Base-by-base conservation (phyloP, 2,329 filamentous ascomycete species). In the Chaetomium strumarium region DNA sequence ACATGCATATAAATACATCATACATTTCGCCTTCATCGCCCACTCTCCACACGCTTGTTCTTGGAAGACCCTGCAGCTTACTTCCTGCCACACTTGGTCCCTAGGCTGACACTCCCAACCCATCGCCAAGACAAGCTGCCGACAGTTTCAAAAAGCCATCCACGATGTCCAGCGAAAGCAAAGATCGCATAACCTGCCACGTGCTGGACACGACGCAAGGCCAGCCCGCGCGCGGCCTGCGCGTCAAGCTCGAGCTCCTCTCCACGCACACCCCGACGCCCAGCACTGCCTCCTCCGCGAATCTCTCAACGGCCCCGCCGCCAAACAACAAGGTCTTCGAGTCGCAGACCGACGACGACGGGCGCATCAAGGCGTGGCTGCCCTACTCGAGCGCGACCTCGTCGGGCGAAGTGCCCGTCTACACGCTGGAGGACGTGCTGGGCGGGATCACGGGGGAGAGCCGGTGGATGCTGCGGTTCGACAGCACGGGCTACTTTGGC, bases 141-240 rank as follows among this genome's bases (percentile, higher is more conserved):
- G 40, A 29, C 34, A 43, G n/a, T 11, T 24, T 8, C 12, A 17
- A 16, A 34, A 13, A 49, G 39, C 41, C 42, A 2, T 13, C 31
- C 49, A 59, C 51, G 46, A 62, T 58, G 58, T 47, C 57, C 34
- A 45, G 52, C 56, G 81, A 79, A 64, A 49, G 50, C 54, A 82
- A 79, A 64, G 81, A 83, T 65, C 81, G 81, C 65, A 92, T 93
- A 64, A 92, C 88, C 68, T 92, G 88, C 75, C 88, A 93, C 75
- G 81, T 91, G 69, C 87, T 93, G 67, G 87, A 93, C 75, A 92
- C 88, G 11, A 80, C 83, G n/a, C 73, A 79, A 56, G 88, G 88
- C 64, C 78, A 77, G 52, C 88, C 88, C 19, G 88, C 81, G 14
- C 70, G 76, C 52, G 74, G 75, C 57, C 80, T 93, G 62, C 76